A percentile compares a stretch with the other conserved stretches of the same genome.
Evolutionary conservation across 2,329 filamentous ascomycete genomes (phyloP).

Genomic region (Exophiala viscosa): DNA sequence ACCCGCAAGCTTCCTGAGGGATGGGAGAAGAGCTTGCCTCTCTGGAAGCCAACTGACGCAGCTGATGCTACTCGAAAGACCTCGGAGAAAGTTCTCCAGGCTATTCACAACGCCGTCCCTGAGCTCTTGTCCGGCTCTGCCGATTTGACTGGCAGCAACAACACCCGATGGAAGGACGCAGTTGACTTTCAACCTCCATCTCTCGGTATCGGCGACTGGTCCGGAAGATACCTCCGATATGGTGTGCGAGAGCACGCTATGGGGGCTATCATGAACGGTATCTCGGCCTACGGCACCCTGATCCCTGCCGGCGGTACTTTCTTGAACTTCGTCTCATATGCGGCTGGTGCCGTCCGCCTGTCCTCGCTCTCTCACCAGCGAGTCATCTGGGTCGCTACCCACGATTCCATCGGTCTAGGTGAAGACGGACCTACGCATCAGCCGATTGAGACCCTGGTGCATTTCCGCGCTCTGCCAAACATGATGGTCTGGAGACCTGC

Average conservation of each 20-base stretch:
- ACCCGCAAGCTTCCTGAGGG: slow-evolving; percentile 83
- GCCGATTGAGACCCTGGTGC: slow-evolving; percentile 95
- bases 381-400: slow-evolving; percentile 91
- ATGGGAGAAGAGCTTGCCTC: slow-evolving; percentile 91
- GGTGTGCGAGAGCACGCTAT: slow-evolving; percentile 52
- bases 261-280: slow-evolving; percentile 61
- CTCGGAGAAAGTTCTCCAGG: slow-evolving; percentile 87
- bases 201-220: slow-evolving; percentile 80
- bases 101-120: slow-evolving; percentile 76
- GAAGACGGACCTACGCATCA: slow-evolving; percentile 99
- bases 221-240: slow-evolving; percentile 72
- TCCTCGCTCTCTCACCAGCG: slow-evolving; percentile 88
- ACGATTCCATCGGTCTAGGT: slow-evolving; percentile 98
- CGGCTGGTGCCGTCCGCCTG: slow-evolving; percentile 88
- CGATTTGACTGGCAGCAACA: slow-evolving; percentile 96
- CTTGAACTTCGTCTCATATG: slow-evolving; percentile 99
- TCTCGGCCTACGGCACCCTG: slow-evolving; percentile 90
- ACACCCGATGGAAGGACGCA: slow-evolving; percentile 96
- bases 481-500: slow-evolving; percentile 99
- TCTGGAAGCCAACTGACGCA: slow-evolving; percentile 79
- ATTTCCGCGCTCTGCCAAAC: slow-evolving; percentile 98
- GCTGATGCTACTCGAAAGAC: slow-evolving; percentile 93
- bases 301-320: slow-evolving; percentile 95
- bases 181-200: slow-evolving; percentile 94
- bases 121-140: slow-evolving; percentile 95